Base-by-base conservation (phyloP, 2,329 filamentous ascomycete genomes). In the Didymella keratinophila region DNA sequence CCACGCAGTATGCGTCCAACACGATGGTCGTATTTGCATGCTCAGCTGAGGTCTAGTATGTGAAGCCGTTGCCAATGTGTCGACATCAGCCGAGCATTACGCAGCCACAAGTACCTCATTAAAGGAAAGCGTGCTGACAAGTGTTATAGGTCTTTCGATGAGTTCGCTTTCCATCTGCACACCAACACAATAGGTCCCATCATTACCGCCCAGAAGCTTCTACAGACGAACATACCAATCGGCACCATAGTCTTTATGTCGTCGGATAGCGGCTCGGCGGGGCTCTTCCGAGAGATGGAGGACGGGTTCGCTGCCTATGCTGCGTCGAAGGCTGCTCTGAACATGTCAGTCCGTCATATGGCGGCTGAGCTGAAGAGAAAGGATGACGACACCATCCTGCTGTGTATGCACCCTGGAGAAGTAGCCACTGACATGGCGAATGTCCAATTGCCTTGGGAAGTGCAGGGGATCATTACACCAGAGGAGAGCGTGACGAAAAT, bases 141-240 rank as follows among this genome's bases (percentile, higher is more conserved):
- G 9, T 25, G 3, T 7, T 36, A 27, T 56, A 84, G 83, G 50
- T 81, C 83, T 7, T 86, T 83, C 68, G 74, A 80, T 30, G 78
- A 82, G 42, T 86, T 86, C 60, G 78, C 81, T 11, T 79, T 83
- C 59, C 84, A 86, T 63, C 76, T 86, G 4, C 79, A 84, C 52
- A 86, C 83, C 39, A 86, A 86, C 69, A 84, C 83, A 16, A 83
- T 87, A 54, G 84, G 84, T 0, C 84, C 84, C n/a, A 83, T 86
- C 58, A 80, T 86, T 57, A 79, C 79, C 36, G 84, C 84, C 2
- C 82, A 85, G 58, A 79, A 80, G 52, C 74, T 86, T 3, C 77
- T 86, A 0, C 73, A 80, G 51, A 78, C 78, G 9, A 74, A 74
- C 32, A 80, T 82, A 16, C 77, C 78, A 4, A 80, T 83, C 56